A percentile compares a stretch with the other conserved stretches of the same genome.
Evolutionary conservation across 306 rosid species (phyloP).

Genomic region (Begonia masoniana): DNA sequence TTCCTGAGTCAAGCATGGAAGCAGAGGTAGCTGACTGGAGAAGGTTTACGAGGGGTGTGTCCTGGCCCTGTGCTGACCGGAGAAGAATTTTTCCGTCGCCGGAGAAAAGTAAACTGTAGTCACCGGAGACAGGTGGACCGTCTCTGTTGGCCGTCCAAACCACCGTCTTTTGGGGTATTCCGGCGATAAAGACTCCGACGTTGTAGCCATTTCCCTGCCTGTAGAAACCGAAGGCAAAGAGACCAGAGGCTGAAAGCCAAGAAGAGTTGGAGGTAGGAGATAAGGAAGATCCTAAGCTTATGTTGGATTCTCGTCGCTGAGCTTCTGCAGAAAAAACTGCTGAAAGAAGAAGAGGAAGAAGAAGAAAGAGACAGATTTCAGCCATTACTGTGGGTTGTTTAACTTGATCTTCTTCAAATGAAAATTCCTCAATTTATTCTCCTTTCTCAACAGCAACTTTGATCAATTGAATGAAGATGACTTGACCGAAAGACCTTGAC

Average conservation of each 20-base stretch:
- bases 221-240: background rate
- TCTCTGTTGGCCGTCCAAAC: conserved; percentile 22
- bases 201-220: conserved; percentile 9
- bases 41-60: background rate
- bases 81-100: conserved; percentile 10
- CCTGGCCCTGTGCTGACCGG: background rate
- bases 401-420: too few species aligned
- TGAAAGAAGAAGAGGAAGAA: background rate
- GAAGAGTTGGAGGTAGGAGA: background rate
- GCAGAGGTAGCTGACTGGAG: conserved; percentile 2
- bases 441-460: too few species aligned
- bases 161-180: conserved; percentile 13
- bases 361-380: background rate
- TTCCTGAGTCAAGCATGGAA: conserved; percentile 12
- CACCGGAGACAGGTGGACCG: background rate
- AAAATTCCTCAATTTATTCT: too few species aligned
- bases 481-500: too few species aligned
- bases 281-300: background rate
- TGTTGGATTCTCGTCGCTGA: background rate
- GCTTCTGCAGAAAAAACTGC: background rate
- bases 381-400: too few species aligned
- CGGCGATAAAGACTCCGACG: conserved; percentile 12
- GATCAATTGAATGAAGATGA: too few species aligned
- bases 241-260: background rate
- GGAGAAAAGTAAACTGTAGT: conserved; percentile 11